Percentiles rank a stretch among this genome's conserved stretches.
Evolutionary conservation across 805 yeast genomes (phyloP).

Genomic region (Starmerella stigmatis): DNA sequence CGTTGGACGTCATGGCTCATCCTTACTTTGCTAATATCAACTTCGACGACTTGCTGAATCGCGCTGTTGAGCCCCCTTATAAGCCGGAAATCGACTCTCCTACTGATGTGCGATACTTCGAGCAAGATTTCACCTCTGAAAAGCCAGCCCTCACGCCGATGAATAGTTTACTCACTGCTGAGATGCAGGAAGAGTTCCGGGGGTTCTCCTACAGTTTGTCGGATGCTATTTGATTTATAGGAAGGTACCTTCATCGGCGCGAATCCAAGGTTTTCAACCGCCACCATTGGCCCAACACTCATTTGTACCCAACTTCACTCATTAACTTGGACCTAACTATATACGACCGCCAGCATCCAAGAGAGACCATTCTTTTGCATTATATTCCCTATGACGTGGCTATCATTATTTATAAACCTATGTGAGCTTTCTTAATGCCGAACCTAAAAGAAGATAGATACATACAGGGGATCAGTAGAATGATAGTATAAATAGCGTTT

Average conservation of each 20-base stretch:
- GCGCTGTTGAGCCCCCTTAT: slow-evolving; percentile 76
- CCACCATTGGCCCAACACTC: neutral
- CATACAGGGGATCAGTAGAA: too few species aligned
- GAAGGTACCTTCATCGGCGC: too few species aligned
- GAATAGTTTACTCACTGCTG: slow-evolving; percentile 70
- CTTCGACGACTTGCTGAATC: slow-evolving; percentile 71
- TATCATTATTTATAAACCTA: too few species aligned
- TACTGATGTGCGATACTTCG: slow-evolving; percentile 86
- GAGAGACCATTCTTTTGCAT: neutral
- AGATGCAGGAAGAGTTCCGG: slow-evolving; percentile 91
- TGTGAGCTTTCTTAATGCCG: too few species aligned
- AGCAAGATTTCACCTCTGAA: slow-evolving; percentile 87
- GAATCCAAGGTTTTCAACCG: too few species aligned
- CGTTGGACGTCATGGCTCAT: slow-evolving; percentile 88
- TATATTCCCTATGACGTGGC: neutral
- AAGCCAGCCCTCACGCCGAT: slow-evolving; percentile 93
- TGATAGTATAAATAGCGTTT: too few species aligned
- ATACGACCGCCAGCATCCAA: slow-evolving; percentile 1
- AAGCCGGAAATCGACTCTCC: slow-evolving; percentile 78
- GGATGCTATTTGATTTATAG: slow-evolving; percentile 25
- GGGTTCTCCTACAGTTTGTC: slow-evolving; percentile 69
- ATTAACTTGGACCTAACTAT: neutral
- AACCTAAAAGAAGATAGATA: too few species aligned
- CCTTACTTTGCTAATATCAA: slow-evolving; percentile 83
- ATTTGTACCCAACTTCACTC: neutral